A percentile compares a stretch with the other conserved stretches of the same genome.
Conservation (phyloP, 768 basidiomycete species). For the Mycena crocata region DNA sequence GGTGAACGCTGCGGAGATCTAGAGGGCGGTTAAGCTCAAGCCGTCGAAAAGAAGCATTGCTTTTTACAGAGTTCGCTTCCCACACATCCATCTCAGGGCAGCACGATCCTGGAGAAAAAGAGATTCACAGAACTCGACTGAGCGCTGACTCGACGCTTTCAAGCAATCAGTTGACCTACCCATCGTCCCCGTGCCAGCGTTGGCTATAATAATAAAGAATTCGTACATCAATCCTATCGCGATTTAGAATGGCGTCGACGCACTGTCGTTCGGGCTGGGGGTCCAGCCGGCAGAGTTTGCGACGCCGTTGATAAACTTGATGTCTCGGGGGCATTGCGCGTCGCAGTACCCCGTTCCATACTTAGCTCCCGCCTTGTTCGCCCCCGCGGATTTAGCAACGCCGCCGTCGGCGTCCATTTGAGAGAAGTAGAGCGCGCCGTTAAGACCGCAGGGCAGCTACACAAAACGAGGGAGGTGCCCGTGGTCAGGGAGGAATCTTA, state of each 20-base stretch:
- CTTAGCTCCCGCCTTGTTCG: conserved; percentile 46
- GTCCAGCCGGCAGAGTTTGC: no score
- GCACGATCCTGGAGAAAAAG: no score
- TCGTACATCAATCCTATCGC: conserved; percentile 44
- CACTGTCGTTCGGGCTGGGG: no score
- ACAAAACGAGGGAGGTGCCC: conserved; percentile 59
- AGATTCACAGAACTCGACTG: no score
- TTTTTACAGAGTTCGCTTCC: conserved; percentile 59
- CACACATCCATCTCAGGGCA: conserved; percentile 71
- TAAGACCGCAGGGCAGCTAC: conserved; percentile 57
- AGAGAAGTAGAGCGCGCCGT: conserved; percentile 58
- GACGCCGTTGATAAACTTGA: conserved; percentile 72
- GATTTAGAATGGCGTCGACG: no score
- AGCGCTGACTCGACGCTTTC: no score
- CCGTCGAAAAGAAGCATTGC: not conserved
- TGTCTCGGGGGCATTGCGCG: conserved; percentile 63
- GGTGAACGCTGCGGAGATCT: conserved; percentile 45
- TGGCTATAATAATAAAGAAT: conserved; percentile 35
- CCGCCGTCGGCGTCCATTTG: conserved; percentile 59
- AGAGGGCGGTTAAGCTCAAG: not conserved
- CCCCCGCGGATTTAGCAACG: conserved; percentile 47
- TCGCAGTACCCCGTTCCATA: conserved; percentile 52
- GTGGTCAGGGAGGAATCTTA: no score
- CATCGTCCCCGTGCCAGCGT: conserved; percentile 58
- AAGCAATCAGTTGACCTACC: no score